Percentiles rank a stretch among this genome's conserved stretches.
These are phyloP conservation scores for Bryopsis sp. DNA, from an alignment of 139 green algal genomes.

Conservation along the genomic window DNA sequence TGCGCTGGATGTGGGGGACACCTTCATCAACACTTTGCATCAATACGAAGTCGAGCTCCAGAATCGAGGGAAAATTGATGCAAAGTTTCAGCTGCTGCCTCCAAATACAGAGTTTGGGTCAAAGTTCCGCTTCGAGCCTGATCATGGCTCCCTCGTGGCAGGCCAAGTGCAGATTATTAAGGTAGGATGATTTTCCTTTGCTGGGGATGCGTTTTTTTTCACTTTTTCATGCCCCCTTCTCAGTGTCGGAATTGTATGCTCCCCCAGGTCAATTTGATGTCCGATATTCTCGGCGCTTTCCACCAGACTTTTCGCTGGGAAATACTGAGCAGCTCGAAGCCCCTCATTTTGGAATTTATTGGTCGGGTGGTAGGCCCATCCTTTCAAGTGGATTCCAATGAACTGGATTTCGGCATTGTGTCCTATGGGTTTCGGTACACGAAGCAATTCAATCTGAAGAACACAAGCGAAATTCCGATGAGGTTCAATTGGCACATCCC, in stretches of 20 bases:
- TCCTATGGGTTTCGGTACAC: conserved; percentile 68
- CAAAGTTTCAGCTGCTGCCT: conserved; percentile 38
- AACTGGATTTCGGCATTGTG: conserved; percentile 63
- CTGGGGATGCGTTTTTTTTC: no score
- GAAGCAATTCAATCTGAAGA: conserved; percentile 50
- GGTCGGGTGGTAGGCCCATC: conserved; percentile 56
- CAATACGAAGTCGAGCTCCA: conserved; percentile 62
- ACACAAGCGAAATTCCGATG: conserved; percentile 69
- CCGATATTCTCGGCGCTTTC: conserved; percentile 58
- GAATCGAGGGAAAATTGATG: conserved; percentile 58
- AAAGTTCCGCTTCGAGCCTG: conserved; percentile 67
- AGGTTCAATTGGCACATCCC: conserved; percentile 48
- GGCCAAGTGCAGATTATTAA: conserved; percentile 20
- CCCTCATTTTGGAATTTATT: conserved; percentile 53
- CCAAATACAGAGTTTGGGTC: conserved; percentile 35
- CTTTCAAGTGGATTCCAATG: conserved; percentile 44
- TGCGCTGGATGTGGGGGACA: conserved; percentile 68
- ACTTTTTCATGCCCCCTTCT: no score
- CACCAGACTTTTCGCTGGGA: conserved; percentile 55
- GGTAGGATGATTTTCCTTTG: background rate
- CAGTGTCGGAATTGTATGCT: no score
- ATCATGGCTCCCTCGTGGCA: conserved; percentile 35
- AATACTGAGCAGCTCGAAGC: conserved; percentile 39
- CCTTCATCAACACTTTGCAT: conserved; percentile 63
- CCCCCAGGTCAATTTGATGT: conserved; percentile 47